Base-by-base conservation (phyloP, 805 yeast species). In the Kluyveromyces wickerhamii region DNA sequence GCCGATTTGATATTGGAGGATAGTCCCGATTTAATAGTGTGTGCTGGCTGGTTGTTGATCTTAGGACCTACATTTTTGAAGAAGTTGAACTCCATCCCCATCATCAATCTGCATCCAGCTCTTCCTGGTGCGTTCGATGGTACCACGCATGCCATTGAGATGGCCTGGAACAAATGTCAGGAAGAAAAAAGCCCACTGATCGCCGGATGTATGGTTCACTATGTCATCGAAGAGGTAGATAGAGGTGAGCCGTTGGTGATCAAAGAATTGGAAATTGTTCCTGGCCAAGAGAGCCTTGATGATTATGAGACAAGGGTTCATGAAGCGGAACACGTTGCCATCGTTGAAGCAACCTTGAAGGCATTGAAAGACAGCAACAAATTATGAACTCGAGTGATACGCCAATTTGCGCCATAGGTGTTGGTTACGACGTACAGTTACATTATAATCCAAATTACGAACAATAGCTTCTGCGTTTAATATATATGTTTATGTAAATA, bases 21-120 rank as follows among this genome's bases (percentile, higher is more conserved):
- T 21, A 69, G 69, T 44, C 97, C 97, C 4, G 84, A 83, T 45
- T 67, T 92, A 43, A 77, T 92, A 26, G 96, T 92, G 5, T 92
- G 98, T 62, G 98, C 98, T 4, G 98, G 98, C 2, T 92, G 98
- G 98, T 79, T 92, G 88, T 71, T 92, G 34, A 92, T 92, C 39
- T 67, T 92, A 40, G 82, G 96, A 1, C 77, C 85, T 3, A 67
- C 74, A 14, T 87, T 86, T 45, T 66, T 92, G 40, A 61, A 65
- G 25, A 87, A 88, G 3, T 59, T 88, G 21, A 73, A 66, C 33
- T 56, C 69, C 2, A 70, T 87, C 19, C 84, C 88, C 23, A 88
- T 92, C 43, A 87, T 92, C 50, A 92, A 92, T 52, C 65, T 92
- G 40, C 98, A 92, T 57, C 98, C 98, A 4, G 97, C 98, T 1